phyloP scores from a whole-genome alignment of 2,329 filamentous ascomycete species.

The Beauveria medogensis region DNA sequence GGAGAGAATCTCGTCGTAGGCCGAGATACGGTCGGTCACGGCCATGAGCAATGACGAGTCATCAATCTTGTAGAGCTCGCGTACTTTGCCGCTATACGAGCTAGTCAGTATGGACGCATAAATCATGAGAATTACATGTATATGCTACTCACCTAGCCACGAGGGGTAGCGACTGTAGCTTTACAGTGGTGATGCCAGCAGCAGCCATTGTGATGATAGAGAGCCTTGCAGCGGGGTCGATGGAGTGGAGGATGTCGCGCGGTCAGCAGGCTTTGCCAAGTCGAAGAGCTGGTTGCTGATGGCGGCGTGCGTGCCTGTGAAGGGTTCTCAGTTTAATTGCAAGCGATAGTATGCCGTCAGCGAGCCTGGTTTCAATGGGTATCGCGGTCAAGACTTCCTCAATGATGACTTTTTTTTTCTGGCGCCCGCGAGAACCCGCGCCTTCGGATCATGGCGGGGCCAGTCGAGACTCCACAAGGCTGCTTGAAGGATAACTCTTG shows the following conservation, averaged over 20 bases:
- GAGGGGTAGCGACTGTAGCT: slow-evolving; percentile 9
- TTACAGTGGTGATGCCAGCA: slow-evolving; percentile 5
- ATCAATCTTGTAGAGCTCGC: slow-evolving; percentile 71
- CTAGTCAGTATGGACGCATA: not conserved
- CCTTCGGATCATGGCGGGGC: slow-evolving; percentile 3
- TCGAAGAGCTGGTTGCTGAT: not conserved
- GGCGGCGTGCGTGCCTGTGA: not conserved
- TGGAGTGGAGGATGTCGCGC: not conserved
- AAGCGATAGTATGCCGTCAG: not conserved
- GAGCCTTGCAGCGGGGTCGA: not conserved
- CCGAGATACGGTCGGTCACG: slow-evolving; percentile 84
- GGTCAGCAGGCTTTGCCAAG: not conserved
- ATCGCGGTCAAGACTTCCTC: not conserved
- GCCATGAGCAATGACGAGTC: slow-evolving; percentile 67
- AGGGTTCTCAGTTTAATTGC: not conserved
- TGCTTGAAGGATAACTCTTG: not conserved
- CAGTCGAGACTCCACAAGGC: slow-evolving; percentile 1
- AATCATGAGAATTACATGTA: not conserved
- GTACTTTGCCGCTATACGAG: slow-evolving; percentile 53
- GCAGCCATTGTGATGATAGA: not conserved
- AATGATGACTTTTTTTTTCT: not conserved
- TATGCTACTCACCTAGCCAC: slow-evolving; percentile 1
- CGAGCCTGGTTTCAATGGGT: not conserved
- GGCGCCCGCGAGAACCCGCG: not conserved
- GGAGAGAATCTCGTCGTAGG: slow-evolving; percentile 84